Evolutionary conservation across 352 stramenopile genomes (phyloP), one percentile per base, ranked within the genome.

Genomic region (Phytophthora cryptogea): DNA sequence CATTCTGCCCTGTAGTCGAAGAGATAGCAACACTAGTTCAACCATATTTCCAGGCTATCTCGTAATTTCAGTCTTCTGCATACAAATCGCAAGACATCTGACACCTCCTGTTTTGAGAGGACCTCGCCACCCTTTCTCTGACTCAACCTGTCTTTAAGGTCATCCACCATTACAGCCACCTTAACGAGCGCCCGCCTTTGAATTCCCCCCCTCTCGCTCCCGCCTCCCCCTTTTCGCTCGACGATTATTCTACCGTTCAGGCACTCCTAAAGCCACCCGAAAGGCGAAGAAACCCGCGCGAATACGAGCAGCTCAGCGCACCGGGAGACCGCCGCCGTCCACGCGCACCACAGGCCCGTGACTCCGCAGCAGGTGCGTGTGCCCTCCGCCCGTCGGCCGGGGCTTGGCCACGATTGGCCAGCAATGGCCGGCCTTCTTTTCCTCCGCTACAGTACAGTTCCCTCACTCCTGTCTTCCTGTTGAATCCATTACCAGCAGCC

Each of bases 241-340:
- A 23, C 66, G 40, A 45, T 52, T 68, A 68, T 72, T 70, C 55
- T 49, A 41, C 49, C 10, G 44, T 49, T 37, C 44, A 54, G 39
- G 39, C 62, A 75, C 52, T 71, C 61, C 42, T 57, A 64, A 74
- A 74, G 66, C 61, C 66, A 70, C 66, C 54, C 30, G 41, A 32
- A 26, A 62, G 50, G 52, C 28, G 44, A 46, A 68, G 48, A 61
- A 52, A 63, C 63, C 9, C 31, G 32, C 11, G 27, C 35, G 33
- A 54, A 49, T 35, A 40, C 33, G 36, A 51, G 33, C 46, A 37
- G 32, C 30, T 13, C 36, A 41, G 32, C 32, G 32, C 32, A 10
- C 32, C 39, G 26, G n/a, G 36, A 49, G 30, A 51, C 54, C 20
- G 7, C 35, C 36, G 45, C 57, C 27, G 27, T 26, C 28, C 36